phyloP scores from a whole-genome alignment of 257 asterid species.

The Gentiana straminea region DNA sequence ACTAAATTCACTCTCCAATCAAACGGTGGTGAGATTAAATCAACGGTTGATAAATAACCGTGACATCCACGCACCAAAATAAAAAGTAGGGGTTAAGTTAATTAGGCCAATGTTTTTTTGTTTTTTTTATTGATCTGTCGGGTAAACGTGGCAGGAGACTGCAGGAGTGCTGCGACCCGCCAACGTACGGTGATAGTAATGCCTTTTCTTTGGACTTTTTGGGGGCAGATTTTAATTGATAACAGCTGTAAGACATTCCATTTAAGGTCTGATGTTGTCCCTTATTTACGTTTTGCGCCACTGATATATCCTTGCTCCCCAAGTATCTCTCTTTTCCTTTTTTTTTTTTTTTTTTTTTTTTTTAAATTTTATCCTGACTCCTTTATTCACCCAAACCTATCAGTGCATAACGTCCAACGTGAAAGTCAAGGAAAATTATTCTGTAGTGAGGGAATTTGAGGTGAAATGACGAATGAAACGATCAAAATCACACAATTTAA shows the following conservation, averaged over 20 bases:
- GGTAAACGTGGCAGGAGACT: constrained; percentile 1
- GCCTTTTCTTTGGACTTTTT: constrained; percentile 23
- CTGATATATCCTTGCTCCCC: constrained; percentile 19
- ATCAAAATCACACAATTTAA: too few species aligned
- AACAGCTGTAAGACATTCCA: constrained; percentile 27
- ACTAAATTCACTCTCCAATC: background rate
- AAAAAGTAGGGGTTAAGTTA: background rate
- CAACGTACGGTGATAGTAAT: constrained; percentile 17
- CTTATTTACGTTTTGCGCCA: constrained; percentile 22
- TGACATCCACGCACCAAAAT: background rate
- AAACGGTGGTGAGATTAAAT: background rate
- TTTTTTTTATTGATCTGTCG: constrained; percentile 4
- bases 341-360: constrained; percentile 3
- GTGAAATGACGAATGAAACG: too few species aligned
- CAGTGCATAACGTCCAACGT: too few species aligned
- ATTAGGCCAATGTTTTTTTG: too few species aligned
- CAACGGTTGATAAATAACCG: background rate
- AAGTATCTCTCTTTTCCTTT: constrained; percentile 1
- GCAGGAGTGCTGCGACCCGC: constrained; percentile 27
- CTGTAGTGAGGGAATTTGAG: too few species aligned
- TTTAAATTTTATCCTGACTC: background rate
- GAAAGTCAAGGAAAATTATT: too few species aligned
- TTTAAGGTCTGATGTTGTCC: constrained; percentile 1
- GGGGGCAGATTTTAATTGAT: constrained; percentile 7
- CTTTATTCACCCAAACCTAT: background rate